Conservation (phyloP, 2,329 filamentous ascomycete species). For the Calonectria pseudoturangicola region DNA sequence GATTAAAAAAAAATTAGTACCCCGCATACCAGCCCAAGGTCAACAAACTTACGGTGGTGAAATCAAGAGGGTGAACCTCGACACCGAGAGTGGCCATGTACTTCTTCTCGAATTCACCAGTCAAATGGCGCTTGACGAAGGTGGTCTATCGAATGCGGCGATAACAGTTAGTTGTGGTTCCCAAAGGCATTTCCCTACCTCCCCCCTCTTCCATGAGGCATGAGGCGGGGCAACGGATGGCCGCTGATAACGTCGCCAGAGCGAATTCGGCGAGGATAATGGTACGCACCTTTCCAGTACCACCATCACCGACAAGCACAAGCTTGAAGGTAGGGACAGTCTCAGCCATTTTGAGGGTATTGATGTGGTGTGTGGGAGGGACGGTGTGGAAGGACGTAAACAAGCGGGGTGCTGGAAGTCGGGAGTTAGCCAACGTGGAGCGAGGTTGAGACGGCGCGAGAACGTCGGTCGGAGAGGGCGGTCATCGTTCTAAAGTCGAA, state of each 20-base stretch:
- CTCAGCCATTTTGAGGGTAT: slow-evolving; percentile 77
- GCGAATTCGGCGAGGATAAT: slow-evolving; percentile 46
- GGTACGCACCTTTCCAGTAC: slow-evolving; percentile 92
- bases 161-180: slow-evolving; percentile 46
- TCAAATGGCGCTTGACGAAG: slow-evolving; percentile 99
- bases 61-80: slow-evolving; percentile 98
- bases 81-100: slow-evolving; percentile 99
- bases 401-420: slow-evolving; percentile 66
- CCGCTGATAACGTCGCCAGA: slow-evolving; percentile 48
- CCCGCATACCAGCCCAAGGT: slow-evolving; percentile 49
- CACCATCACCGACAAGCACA: slow-evolving; percentile 98
- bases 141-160: slow-evolving; percentile 81
- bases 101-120: slow-evolving; percentile 99
- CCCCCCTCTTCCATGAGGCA: slow-evolving; percentile 36
- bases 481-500: slow-evolving; percentile 43
- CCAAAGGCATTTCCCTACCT: slow-evolving; percentile 35
- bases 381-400: slow-evolving; percentile 64
- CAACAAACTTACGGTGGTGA: slow-evolving; percentile 89
- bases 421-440: slow-evolving; percentile 58
- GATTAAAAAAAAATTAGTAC: slow-evolving; percentile 51
- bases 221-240: slow-evolving; percentile 50
- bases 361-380: slow-evolving; percentile 50
- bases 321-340: slow-evolving; percentile 97
- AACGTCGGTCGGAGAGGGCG: slow-evolving; percentile 39
- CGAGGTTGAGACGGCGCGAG: slow-evolving; percentile 41